A percentile compares a stretch with the other conserved stretches of the same genome.
Conservation (phyloP, 1,139 yeast genomes). For the Pichia sp. region DNA sequence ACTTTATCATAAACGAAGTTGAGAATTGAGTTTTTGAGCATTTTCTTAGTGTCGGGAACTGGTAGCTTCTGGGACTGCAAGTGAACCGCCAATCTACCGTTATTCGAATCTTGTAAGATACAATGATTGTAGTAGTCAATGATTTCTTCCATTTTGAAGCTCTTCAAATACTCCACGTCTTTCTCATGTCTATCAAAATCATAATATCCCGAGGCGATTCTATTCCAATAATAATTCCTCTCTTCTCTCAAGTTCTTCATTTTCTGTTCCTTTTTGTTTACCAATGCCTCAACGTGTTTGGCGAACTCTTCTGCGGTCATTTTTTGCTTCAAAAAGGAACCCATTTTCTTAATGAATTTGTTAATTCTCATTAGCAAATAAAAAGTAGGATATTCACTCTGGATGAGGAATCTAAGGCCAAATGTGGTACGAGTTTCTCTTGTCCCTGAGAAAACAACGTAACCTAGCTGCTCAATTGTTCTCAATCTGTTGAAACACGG, state of each 20-base stretch:
- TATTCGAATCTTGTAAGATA: conserved; percentile 37
- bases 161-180: conserved; percentile 54
- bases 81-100: conserved; percentile 58
- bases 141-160: conserved; percentile 55
- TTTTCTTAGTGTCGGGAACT: conserved; percentile 18
- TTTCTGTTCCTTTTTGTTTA: conserved; percentile 63
- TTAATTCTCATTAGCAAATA: conserved; percentile 77
- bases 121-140: conserved; percentile 48
- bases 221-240: conserved; percentile 57
- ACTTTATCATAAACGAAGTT: conserved; percentile 29
- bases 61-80: conserved; percentile 57
- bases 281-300: conserved; percentile 66
- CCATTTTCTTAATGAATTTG: conserved; percentile 45
- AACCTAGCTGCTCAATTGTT: conserved; percentile 89
- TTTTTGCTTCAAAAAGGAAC: conserved; percentile 14
- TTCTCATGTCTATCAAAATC: conserved; percentile 59
- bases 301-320: conserved; percentile 56
- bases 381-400: conserved; percentile 74
- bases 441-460: conserved; percentile 80
- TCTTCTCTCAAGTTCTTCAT: conserved; percentile 79
- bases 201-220: conserved; percentile 71
- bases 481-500: conserved; percentile 87
- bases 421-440: conserved; percentile 67
- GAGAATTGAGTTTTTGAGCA: conserved; percentile 27
- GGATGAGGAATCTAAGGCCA: conserved; percentile 77